Evolutionary conservation across 352 stramenopile genomes (phyloP).

Genomic region (Albugo candida): DNA sequence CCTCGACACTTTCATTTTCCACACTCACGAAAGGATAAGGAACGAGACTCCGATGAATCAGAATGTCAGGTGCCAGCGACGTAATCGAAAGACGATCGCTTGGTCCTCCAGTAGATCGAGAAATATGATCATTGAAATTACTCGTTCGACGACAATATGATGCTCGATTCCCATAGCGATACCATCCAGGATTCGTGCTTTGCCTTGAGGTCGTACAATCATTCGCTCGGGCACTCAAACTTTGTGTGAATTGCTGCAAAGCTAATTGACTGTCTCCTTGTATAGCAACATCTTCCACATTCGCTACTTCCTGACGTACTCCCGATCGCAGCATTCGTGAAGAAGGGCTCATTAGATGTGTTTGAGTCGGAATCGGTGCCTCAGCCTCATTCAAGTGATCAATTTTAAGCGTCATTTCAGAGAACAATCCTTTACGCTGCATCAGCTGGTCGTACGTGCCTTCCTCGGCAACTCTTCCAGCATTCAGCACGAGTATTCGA

Average conservation of each 20-base stretch:
- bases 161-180: too few relatives aligned
- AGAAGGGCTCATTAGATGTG: conserved; percentile 6
- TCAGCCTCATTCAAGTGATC: conserved; percentile 31
- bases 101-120: too few relatives aligned
- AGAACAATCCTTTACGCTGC: conserved; percentile 47
- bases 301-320: conserved; percentile 6
- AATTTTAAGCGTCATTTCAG: conserved; percentile 72
- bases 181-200: too few relatives aligned
- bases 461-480: conserved; percentile 54
- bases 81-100: too few relatives aligned
- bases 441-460: conserved; percentile 59
- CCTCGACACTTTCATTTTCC: too few relatives aligned
- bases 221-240: conserved; percentile 44
- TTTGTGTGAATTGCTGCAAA: conserved; percentile 74
- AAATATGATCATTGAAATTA: too few relatives aligned
- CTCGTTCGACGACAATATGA: too few relatives aligned
- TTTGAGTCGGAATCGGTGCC: conserved; percentile 1
- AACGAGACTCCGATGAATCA: too few relatives aligned
- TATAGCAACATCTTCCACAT: conserved; percentile 5
- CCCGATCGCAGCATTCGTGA: conserved; percentile 4
- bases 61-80: too few relatives aligned
- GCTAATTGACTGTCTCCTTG: conserved; percentile 27
- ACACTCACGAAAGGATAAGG: too few relatives aligned
- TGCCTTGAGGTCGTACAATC: conserved; percentile 21
- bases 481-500: conserved; percentile 61